These are phyloP conservation scores for Amanita molliuscula DNA, from an alignment of 768 basidiomycete species.

Conservation along the genomic window DNA sequence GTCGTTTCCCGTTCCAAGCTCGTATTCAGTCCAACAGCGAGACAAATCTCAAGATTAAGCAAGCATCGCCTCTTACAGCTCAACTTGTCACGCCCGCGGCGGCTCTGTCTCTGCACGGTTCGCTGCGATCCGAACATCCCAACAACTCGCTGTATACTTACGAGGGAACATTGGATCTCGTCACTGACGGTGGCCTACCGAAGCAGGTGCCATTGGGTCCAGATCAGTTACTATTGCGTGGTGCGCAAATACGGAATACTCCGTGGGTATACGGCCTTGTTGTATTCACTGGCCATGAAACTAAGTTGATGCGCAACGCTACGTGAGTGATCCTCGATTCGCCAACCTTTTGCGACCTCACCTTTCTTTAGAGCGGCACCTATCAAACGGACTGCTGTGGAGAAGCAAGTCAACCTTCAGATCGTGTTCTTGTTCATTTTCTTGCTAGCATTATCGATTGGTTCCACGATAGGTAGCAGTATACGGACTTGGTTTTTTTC, in stretches of 20 bases:
- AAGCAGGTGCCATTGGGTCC: constrained; percentile 88
- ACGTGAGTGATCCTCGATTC: constrained; percentile 50
- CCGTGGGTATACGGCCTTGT: constrained; percentile 92
- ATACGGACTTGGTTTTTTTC: constrained; percentile 90
- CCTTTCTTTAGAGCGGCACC: constrained; percentile 60
- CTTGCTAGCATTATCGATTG: constrained; percentile 78
- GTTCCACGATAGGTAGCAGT: constrained; percentile 87
- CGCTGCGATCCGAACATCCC: constrained; percentile 89
- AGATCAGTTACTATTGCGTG: constrained; percentile 88
- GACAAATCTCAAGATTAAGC: constrained; percentile 98
- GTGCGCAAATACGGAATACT: constrained; percentile 93
- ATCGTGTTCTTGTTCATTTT: constrained; percentile 92
- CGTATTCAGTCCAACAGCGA: constrained; percentile 41
- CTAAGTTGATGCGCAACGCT: constrained; percentile 96
- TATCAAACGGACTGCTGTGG: constrained; percentile 93
- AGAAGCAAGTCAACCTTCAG: constrained; percentile 91
- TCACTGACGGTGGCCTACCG: constrained; percentile 45
- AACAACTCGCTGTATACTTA: constrained; percentile 97
- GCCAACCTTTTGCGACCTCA: not conserved
- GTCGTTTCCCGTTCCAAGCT: not conserved
- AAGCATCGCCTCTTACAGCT: constrained; percentile 78
- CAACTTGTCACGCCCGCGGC: constrained; percentile 68
- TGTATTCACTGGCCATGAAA: constrained; percentile 96
- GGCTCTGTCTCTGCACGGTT: constrained; percentile 66
- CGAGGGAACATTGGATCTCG: constrained; percentile 69